Evolutionary conservation across 176 grass and related monocot genomes (phyloP).

Genomic region (Cocos nucifera): DNA sequence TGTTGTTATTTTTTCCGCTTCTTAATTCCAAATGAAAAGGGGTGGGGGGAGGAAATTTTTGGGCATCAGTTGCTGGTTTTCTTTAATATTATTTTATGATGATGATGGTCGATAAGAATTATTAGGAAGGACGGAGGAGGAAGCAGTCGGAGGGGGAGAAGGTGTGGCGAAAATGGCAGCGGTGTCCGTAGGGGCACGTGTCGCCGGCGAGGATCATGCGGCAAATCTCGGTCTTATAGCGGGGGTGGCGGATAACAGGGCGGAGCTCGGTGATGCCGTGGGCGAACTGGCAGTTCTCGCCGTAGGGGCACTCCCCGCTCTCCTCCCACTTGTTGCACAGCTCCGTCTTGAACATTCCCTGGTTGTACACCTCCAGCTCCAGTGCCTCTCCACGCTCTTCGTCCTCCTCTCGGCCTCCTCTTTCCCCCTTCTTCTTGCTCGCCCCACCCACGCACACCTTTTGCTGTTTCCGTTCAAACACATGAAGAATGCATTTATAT

Average conservation of each 20-base stretch:
- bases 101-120: no score
- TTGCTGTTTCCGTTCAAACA: slow-evolving; percentile 30
- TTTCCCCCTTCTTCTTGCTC: slow-evolving; percentile 18
- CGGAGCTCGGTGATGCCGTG: slow-evolving; percentile 94
- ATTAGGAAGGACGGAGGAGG: slow-evolving; percentile 35
- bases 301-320: slow-evolving; percentile 72
- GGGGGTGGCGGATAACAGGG: slow-evolving; percentile 89
- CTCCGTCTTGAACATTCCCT: slow-evolving; percentile 99
- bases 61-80: no score
- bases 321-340: slow-evolving; percentile 99
- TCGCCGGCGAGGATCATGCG: slow-evolving; percentile 89
- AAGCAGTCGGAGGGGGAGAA: slow-evolving; percentile 42
- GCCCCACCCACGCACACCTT: slow-evolving; percentile 25
- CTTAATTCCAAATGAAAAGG: no score
- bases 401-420: not conserved
- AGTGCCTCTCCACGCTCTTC: not conserved
- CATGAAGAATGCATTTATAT: no score
- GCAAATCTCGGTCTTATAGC: slow-evolving; percentile 97
- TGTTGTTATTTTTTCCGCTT: no score
- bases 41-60: no score
- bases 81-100: no score
- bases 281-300: slow-evolving; percentile 90
- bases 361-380: slow-evolving; percentile 91
- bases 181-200: slow-evolving; percentile 81
- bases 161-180: slow-evolving; percentile 95